Conservation (phyloP, 2,329 filamentous ascomycete genomes). For the Boeremia lycopersici region DNA sequence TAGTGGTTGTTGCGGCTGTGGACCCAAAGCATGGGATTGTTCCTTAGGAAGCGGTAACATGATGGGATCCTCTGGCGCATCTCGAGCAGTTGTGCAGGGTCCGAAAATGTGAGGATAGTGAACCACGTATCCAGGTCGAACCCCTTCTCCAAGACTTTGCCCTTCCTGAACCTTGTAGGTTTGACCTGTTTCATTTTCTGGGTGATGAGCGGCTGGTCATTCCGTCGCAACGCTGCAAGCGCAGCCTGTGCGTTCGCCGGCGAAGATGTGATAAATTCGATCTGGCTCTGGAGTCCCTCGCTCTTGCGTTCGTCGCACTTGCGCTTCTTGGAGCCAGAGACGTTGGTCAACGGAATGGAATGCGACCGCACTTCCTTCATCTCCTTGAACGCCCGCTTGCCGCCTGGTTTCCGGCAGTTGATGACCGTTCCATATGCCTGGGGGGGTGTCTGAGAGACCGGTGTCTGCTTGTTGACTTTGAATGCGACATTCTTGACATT, state of each 20-base stretch:
- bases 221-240: neutral
- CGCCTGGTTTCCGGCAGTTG: conserved; percentile 41
- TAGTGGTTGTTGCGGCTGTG: conserved; percentile 44
- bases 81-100: conserved; percentile 43
- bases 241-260: conserved; percentile 9
- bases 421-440: conserved; percentile 43
- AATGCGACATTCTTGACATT: conserved; percentile 47
- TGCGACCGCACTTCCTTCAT: conserved; percentile 38
- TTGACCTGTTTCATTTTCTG: conserved; percentile 33
- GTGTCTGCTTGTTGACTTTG: conserved; percentile 47
- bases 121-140: conserved; percentile 45
- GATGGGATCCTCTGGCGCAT: conserved; percentile 45
- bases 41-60: conserved; percentile 42
- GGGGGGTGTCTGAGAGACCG: conserved; percentile 31
- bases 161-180: conserved; percentile 36
- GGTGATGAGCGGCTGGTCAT: conserved; percentile 20
- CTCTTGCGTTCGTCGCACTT: conserved; percentile 17
- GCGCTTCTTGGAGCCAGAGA: conserved; percentile 36
- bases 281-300: conserved; percentile 9
- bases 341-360: conserved; percentile 37
- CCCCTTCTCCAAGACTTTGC: conserved; percentile 33
- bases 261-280: conserved; percentile 4
- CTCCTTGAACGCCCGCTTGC: conserved; percentile 31
- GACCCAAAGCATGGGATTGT: conserved; percentile 48
- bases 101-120: conserved; percentile 43